Percentiles rank a stretch among this genome's conserved stretches.
Conservation (phyloP, 495 filamentous ascomycete genomes). For the Penicillium psychrofluorescens region DNA sequence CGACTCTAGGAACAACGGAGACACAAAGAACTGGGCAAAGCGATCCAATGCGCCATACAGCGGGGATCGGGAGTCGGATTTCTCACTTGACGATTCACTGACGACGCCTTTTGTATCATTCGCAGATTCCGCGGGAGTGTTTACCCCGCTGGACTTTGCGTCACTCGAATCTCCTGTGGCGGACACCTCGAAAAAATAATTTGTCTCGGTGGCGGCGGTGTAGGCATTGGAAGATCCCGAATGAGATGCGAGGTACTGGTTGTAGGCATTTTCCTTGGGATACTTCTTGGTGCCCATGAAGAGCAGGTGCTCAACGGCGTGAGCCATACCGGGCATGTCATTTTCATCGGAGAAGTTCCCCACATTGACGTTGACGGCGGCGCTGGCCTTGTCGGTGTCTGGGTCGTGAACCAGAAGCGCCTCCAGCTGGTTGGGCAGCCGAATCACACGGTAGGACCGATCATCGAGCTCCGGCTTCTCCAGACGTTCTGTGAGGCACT, state of each 20-base stretch:
- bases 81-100: slow-evolving; percentile 36
- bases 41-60: slow-evolving; percentile 87
- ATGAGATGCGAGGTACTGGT: slow-evolving; percentile 80
- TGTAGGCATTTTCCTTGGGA: slow-evolving; percentile 93
- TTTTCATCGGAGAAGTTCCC: slow-evolving; percentile 89
- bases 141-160: slow-evolving; percentile 21
- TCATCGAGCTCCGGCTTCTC: slow-evolving; percentile 87
- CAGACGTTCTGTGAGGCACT: slow-evolving; percentile 69
- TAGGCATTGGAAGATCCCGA: slow-evolving; percentile 93
- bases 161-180: slow-evolving; percentile 52
- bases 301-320: slow-evolving; percentile 85
- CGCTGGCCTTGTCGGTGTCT: slow-evolving; percentile 94
- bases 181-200: slow-evolving; percentile 95
- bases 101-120: slow-evolving; percentile 24
- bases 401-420: slow-evolving; percentile 89
- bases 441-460: slow-evolving; percentile 80
- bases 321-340: slow-evolving; percentile 89
- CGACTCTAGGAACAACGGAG: slow-evolving; percentile 80
- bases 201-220: slow-evolving; percentile 87
- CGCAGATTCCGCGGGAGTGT: slow-evolving; percentile 18
- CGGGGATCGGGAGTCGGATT: slow-evolving; percentile 44
- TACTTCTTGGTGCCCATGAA: slow-evolving; percentile 99
- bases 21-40: slow-evolving; percentile 96
- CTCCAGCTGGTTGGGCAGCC: slow-evolving; percentile 84
- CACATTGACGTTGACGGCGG: slow-evolving; percentile 90